Conservation (phyloP, 2,329 filamentous ascomycete species). For the Colletotrichum sp. region DNA sequence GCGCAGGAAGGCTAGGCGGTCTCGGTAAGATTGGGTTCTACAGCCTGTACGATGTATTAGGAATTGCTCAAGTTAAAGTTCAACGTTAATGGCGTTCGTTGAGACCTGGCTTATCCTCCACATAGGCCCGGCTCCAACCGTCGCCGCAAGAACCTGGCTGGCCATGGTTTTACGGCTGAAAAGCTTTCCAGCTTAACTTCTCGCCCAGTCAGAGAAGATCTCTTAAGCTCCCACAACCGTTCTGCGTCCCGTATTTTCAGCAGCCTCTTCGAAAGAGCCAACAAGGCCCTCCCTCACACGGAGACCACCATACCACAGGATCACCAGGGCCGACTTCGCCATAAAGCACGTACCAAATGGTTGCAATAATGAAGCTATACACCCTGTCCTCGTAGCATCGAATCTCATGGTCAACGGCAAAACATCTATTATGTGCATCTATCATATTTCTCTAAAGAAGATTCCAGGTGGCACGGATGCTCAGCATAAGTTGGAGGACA, state of each 20-base stretch:
- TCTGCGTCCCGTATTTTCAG: rapidly evolving
- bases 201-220: background rate
- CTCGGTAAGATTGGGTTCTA: no score
- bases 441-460: background rate
- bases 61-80: background rate
- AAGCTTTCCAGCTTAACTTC: background rate
- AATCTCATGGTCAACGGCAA: background rate
- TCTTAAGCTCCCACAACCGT: background rate
- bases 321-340: background rate
- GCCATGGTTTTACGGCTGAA: background rate
- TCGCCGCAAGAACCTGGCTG: background rate
- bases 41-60: background rate
- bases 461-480: background rate
- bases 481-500: no score
- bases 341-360: background rate
- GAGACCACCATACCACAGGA: background rate
- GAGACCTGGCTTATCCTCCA: background rate
- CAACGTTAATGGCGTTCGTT: background rate
- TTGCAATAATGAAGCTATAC: background rate
- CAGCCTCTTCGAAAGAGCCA: background rate
- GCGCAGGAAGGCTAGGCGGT: no score
- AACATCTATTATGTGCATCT: background rate
- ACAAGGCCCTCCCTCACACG: background rate
- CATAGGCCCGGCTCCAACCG: background rate
- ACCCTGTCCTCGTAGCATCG: background rate